Evolutionary conservation across 192 early-diverging fungal species (phyloP), one percentile per base, ranked within the genome.

Genomic region (Mortierella antarctica): DNA sequence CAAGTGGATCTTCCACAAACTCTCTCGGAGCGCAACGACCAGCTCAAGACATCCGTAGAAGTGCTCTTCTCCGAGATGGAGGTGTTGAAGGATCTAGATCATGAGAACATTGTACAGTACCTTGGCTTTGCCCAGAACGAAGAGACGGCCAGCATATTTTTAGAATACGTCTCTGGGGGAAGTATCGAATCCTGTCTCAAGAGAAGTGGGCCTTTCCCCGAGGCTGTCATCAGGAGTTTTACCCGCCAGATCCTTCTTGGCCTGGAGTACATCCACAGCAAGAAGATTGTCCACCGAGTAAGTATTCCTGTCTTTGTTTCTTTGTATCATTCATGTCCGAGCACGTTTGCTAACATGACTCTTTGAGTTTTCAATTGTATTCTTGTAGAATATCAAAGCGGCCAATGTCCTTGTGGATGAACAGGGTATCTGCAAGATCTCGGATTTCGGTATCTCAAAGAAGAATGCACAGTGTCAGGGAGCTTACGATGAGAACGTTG

Each of bases 121-220:
- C 88, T 97, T 46, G 95, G 94, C 20, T 90, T 89, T 64, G 77
- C 71, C 40, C 85, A 91, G 41, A 89, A 89, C n/a, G 87, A 88
- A 7, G 85, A 85, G 11, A 85, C 87, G 5, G 88, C 97, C 69
- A 96, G 96, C 85, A 96, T 99, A 68, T 98, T 98, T 82, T 85
- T 99, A 52, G 97, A 99, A 85, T 99, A 99, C 74, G 96, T 99
- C 52, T 90, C 95, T 15, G 97, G 97, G 65, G 97, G 97, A 15
- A 93, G 92, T 11, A 91, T 99, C 58, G 86, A 95, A n/a, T 91
- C 88, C 20, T 87, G 93, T 71, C 83, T 98, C 58, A 88, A 89
- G 71, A 87, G 91, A 67, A 88, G 89, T 66, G 93, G 93, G 8
- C 84, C 88, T 49, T 89, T 95, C 75, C 88, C 90, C 8, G 94